Base-by-base conservation (phyloP, 1,284 basidiomycete genomes). In the Kwoniella shivajii region DNA sequence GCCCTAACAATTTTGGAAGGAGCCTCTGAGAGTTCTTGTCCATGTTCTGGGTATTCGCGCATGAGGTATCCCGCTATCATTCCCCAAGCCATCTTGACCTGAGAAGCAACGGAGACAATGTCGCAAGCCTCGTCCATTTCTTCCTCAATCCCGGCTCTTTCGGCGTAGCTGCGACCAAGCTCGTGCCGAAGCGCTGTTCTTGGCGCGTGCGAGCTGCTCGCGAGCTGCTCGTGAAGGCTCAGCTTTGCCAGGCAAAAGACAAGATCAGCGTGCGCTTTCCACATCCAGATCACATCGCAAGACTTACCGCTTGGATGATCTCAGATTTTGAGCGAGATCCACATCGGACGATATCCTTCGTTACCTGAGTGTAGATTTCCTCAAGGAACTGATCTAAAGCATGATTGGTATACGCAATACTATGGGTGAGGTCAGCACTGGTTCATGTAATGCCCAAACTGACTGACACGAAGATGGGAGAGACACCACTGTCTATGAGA, bases 361-460 rank as follows among this genome's bases (percentile, higher is more conserved):
- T 88, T 52, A 89, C 87, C 0, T 73, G 71, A 0, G 82, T 82
- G 59, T 88, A 84, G 2, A 88, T 76, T 2, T 88, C 80, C 0
- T 83, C 83, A 7, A 78, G 75, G 3, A 89, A 77, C 72, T 88
- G 85, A 58, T 89, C 87, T 0, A 89, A 78, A 0, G 88, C 86
- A 58, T 89, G 88, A 64, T 89, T 89, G 0, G 88, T 89, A 22
- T 42, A 22, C 18, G 39, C 71, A 84, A 87, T 0, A 86, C 85
- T 43, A 89, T 85, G 78, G 88, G 78, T 14, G 88, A 76, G 51
- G 88, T 84, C 0, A 84, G 86, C 0, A 59, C 50, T 36, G 13
- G 22, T n/a, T 34, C 31, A 37, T 9, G n/a, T 7, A 24, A 22
- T 18, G 18, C 11, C 20, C 22, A 26, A 1, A 33, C 27, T 26